Conservation (phyloP, 208 protist genomes). For the Acanthamoeba lenticulata region DNA sequence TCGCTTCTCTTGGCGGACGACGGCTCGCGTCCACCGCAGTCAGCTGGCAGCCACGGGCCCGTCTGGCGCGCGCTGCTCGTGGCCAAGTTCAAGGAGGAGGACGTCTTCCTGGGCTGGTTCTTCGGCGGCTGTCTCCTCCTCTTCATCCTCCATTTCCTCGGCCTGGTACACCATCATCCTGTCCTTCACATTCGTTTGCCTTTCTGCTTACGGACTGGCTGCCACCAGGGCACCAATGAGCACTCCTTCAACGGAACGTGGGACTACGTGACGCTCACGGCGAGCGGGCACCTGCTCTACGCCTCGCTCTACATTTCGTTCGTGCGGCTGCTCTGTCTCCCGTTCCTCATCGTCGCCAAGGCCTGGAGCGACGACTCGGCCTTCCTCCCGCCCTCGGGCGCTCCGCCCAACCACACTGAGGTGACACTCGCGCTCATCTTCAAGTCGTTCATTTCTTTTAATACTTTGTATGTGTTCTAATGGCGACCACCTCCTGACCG, state of each 20-base stretch:
- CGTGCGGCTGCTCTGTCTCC: conserved; percentile 14
- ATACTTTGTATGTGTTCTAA: not conserved
- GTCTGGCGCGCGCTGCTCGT: not conserved
- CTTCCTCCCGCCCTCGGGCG: too few species aligned
- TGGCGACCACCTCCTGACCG: too few species aligned
- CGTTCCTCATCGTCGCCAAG: conserved; percentile 41
- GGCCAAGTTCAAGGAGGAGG: conserved; percentile 15
- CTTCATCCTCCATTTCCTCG: not conserved
- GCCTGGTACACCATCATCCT: not conserved
- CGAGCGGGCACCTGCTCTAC: conserved; percentile 22
- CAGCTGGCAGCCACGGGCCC: not conserved
- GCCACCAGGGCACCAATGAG: not conserved
- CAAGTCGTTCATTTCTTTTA: too few species aligned
- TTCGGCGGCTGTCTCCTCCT: not conserved
- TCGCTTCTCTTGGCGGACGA: not conserved
- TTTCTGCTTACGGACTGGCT: too few species aligned
- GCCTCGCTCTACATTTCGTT: conserved; percentile 22
- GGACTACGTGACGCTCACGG: not conserved
- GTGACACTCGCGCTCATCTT: not conserved
- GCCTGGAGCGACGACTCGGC: conserved; percentile 49
- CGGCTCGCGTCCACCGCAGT: not conserved
- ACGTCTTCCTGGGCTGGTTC: not conserved
- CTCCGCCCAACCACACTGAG: not conserved
- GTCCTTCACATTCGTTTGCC: not conserved
- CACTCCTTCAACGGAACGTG: not conserved